These are phyloP conservation scores for Botrytis squamosa DNA, from an alignment of 2,329 filamentous ascomycete species.

Conservation along the genomic window DNA sequence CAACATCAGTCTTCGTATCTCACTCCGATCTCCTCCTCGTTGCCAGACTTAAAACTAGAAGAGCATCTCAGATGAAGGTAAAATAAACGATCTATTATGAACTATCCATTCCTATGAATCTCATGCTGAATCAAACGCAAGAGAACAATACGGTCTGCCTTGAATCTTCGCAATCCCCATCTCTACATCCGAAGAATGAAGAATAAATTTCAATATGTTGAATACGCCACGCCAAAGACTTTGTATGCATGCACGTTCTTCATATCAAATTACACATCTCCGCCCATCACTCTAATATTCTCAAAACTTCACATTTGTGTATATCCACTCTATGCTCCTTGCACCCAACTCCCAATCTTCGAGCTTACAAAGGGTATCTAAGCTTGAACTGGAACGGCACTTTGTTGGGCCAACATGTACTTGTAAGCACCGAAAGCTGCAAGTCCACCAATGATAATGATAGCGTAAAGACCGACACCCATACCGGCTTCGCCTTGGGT, in stretches of 20 bases:
- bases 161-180: neutral
- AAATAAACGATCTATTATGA: constrained; percentile 12
- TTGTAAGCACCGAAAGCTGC: constrained; percentile 80
- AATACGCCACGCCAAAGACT: neutral
- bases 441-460: constrained; percentile 74
- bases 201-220: neutral
- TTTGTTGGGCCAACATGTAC: constrained; percentile 61
- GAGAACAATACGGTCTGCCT: neutral
- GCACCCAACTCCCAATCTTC: neutral
- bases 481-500: constrained; percentile 50
- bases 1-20: neutral
- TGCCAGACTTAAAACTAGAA: neutral
- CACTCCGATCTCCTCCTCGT: neutral
- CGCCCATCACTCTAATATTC: neutral
- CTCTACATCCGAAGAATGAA: neutral
- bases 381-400: constrained; percentile 8
- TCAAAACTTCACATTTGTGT: neutral
- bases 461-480: constrained; percentile 76
- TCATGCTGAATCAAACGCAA: neutral
- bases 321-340: neutral
- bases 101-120: constrained; percentile 6
- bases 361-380: neutral
- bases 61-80: neutral
- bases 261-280: neutral
- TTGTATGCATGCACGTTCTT: neutral